Evolutionary conservation across 495 filamentous ascomycete genomes (phyloP), one percentile per base, ranked within the genome.

Genomic region (Annulohypoxylon maeteangense): DNA sequence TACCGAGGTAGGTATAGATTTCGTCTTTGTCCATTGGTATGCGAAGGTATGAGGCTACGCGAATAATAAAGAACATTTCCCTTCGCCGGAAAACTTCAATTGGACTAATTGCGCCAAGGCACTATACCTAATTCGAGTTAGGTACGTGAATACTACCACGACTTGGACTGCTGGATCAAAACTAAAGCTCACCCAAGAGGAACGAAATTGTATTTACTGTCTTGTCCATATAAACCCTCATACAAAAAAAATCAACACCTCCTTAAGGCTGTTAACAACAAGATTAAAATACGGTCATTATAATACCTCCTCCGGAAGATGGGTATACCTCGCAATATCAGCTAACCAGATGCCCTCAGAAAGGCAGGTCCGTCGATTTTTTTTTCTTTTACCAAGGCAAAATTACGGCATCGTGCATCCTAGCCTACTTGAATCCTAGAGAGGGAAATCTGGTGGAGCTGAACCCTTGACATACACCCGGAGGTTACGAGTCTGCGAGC

Each of bases 351-450:
- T 4, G 40, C 1, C 32, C 44, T 50, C 7, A 51, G 51, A 69
- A 64, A 32, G 67, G 60, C 59, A 64, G 50, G 62, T 65, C 45
- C n/a, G n/a, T 57, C 25, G 50, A 27, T 48, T 14, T 12, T 16
- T 65, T 32, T 63, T n/a, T n/a, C n/a, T n/a, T n/a, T n/a, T n/a
- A n/a, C n/a, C 16, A 16, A 64, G 56, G 51, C 18, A 67, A 27
- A 45, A 67, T 64, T 67, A 64, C 64, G 27, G 53, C 64, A 68
- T 68, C 53, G 36, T 65, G 59, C 64, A 56, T 68, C 58, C 44
- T 12, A 66, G 68, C 36, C 34, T 51, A 55, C 16, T 54, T 20
- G 22, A 51, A 18, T 42, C 55, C 62, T 66, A 32, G 48, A 54
- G 44, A 22, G 61, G 56, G 27, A 48, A 65, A 40, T n/a, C 47